phyloP scores from a whole-genome alignment of 331 rosid genomes.

The Quercus tomentella region DNA sequence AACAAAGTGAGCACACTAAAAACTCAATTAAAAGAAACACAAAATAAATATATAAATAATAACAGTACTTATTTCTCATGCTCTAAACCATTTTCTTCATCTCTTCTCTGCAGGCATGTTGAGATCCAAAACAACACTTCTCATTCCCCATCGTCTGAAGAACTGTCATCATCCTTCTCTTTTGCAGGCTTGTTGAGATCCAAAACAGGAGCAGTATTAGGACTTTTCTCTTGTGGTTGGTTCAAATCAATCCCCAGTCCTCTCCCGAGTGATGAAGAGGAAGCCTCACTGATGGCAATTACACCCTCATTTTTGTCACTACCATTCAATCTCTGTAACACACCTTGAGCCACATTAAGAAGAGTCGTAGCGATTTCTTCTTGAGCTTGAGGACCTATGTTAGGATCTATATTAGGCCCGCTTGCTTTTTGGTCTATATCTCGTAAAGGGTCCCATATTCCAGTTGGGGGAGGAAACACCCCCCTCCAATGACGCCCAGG shows the following conservation, averaged over 20 bases:
- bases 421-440: no score
- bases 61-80: no score
- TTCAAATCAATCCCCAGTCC: constrained; percentile 21
- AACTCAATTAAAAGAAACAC: no score
- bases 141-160: background rate
- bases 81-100: no score
- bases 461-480: background rate
- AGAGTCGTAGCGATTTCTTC: background rate
- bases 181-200: constrained; percentile 13
- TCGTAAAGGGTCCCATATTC: background rate
- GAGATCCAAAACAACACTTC: no score
- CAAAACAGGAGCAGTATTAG: background rate
- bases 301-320: background rate
- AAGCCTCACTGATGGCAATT: background rate
- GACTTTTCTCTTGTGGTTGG: background rate
- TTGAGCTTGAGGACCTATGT: background rate
- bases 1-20: no score
- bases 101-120: no score
- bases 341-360: background rate
- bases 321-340: background rate
- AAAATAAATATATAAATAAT: no score
- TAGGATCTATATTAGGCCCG: no score
- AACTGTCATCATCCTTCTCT: background rate
- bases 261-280: background rate
- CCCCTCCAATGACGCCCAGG: background rate